Base-by-base conservation (phyloP, 768 basidiomycete species). In the Termitomyces sp. region DNA sequence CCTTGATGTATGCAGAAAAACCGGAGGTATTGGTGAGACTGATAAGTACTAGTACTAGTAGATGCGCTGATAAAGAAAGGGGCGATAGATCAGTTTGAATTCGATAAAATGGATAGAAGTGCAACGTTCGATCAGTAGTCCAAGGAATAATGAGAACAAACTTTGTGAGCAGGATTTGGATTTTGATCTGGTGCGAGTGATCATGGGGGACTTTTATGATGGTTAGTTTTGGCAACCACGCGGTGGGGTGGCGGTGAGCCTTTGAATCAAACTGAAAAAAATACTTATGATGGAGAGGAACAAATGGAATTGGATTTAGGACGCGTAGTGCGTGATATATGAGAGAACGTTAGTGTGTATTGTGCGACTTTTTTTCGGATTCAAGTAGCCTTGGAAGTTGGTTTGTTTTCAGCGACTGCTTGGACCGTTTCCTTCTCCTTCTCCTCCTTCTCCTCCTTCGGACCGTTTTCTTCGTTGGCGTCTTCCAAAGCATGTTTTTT, bases 401-500 rank as follows among this genome's bases (percentile, higher is more conserved):
- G 5, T 6, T 22, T 22, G 18, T n/a, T 53, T 53, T 53, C 52
- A 31, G 39, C 12, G 6, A 12, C 27, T 42, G 37, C 12, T 54
- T 24, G 22, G 16, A 47, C 31, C 15, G 47, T 34, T 27, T 30
- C 41, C 33, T 42, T 36, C 9, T 30, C 34, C 46, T 41, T 13
- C 54, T 18, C 27, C 8, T 24, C 34, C 31, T 30, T 41, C 37
- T 22, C 30, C 15, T 7, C 22, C 48, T 47, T 30, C 49, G 9
- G 0, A 6, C 3, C 39, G 1, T 20, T 20, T n/a, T 46, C 58
- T 33, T 59, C 58, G 47, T 62, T 58, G 3, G 56, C 57, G 18
- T 58, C 33, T 34, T 55, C 59, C 39, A 51, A 33, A 11, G 47
- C 48, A 39, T 56, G 44, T n/a, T 47, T 46, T n/a, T 54, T 36